Conservation (phyloP, 805 yeast genomes). For the Pichia eremophila region DNA sequence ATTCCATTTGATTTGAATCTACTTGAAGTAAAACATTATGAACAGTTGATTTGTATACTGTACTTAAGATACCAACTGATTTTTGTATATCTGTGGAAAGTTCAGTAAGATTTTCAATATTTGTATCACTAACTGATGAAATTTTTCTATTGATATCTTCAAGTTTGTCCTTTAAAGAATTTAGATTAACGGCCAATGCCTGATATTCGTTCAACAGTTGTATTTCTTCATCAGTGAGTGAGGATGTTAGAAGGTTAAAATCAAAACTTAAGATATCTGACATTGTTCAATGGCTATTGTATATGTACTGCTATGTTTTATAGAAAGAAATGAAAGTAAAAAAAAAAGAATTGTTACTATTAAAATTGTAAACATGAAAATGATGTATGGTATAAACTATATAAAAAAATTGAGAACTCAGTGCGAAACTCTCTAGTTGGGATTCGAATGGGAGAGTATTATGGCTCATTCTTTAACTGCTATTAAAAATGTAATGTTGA, state of each 20-base stretch:
- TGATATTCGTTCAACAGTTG: conserved; percentile 32
- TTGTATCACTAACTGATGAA: neutral
- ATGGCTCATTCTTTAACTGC: neutral
- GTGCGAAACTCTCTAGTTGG: neutral
- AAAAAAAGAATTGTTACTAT: no score
- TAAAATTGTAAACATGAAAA: no score
- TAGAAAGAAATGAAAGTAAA: no score
- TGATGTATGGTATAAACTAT: neutral
- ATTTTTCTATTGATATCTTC: conserved; percentile 11
- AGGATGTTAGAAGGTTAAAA: neutral
- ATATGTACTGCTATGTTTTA: no score
- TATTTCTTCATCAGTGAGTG: conserved; percentile 20
- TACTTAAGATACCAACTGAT: conserved; percentile 21
- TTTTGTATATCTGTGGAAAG: conserved; percentile 7
- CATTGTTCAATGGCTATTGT: neutral
- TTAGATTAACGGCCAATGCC: conserved; percentile 26
- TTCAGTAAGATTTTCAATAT: neutral
- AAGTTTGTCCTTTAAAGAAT: conserved; percentile 18
- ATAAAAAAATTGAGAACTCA: neutral
- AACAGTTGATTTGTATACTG: conserved; percentile 23
- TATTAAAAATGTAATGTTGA: conserved; percentile 7
- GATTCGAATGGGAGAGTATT: neutral
- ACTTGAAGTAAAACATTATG: conserved; percentile 12
- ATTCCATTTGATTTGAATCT: conserved; percentile 2
- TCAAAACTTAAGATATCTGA: conserved; percentile 5